Percentiles rank a stretch among this genome's conserved stretches.
Evolutionary conservation across 768 basidiomycete species (phyloP).

Genomic region (Panaeolus cyanescens): DNA sequence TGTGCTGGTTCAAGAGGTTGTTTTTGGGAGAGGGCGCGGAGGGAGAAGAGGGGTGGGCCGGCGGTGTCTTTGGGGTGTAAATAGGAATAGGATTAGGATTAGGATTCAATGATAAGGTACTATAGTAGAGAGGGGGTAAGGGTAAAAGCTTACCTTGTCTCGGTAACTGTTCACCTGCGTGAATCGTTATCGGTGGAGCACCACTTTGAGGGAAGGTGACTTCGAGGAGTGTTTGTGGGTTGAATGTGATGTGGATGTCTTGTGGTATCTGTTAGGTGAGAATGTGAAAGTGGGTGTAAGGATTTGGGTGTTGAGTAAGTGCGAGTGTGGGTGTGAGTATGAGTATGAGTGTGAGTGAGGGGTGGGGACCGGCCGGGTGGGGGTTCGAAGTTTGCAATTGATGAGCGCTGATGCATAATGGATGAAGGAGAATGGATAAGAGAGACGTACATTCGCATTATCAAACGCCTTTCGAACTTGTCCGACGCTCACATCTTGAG

Average conservation of each 20-base stretch:
- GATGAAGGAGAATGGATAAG: too few species aligned
- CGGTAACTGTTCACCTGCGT: conserved; percentile 35
- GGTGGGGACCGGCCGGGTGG: too few species aligned
- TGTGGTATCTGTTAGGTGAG: conserved; percentile 29
- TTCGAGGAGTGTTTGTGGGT: conserved; percentile 35
- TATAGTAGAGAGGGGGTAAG: conserved; percentile 7
- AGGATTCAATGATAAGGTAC: too few species aligned
- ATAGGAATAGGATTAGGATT: neutral
- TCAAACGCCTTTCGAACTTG: neutral
- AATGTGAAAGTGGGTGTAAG: too few species aligned
- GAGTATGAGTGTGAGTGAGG: too few species aligned
- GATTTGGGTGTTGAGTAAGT: too few species aligned
- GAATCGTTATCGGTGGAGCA: conserved; percentile 29
- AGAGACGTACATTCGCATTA: neutral
- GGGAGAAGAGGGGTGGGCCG: conserved; percentile 35
- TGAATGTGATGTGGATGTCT: conserved; percentile 30
- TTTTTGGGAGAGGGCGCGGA: conserved; percentile 23
- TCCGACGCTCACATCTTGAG: neutral
- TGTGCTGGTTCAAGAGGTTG: too few species aligned
- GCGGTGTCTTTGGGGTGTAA: conserved; percentile 32
- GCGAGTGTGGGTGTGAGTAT: too few species aligned
- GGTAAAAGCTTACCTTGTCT: conserved; percentile 27
- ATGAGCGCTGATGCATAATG: too few species aligned
- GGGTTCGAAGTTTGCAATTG: too few species aligned
- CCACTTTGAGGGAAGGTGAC: conserved; percentile 34